Base-by-base conservation (phyloP, 2,329 filamentous ascomycete species). In the Acrocalymma vagum region DNA sequence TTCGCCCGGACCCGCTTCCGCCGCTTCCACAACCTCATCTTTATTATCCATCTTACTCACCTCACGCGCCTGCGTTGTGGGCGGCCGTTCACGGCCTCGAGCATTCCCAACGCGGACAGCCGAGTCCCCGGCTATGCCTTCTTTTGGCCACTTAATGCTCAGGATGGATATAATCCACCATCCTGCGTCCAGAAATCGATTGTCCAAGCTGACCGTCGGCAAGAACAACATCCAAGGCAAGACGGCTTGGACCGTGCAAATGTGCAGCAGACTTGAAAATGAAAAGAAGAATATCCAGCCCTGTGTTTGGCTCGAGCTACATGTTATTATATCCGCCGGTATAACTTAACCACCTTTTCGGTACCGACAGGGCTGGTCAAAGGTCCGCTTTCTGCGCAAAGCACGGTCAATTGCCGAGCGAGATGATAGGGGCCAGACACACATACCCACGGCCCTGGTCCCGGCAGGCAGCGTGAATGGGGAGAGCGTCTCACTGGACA, bases 301-400 rank as follows among this genome's bases (percentile, higher is more conserved):
- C 27, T 15, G 31, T 37, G 23, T 37, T 29, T 40, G 23, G 45
- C 39, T 27, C 17, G 31, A 21, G 30, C 14, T 38, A 35, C 42
- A 38, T 42, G 35, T 34, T 32, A 38, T 27, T 11, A 18, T 45
- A 42, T 47, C 42, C 29, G 22, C 29, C 16, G 29, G 43, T 45
- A 43, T 53, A 49, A 11, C 26, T 31, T 20, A 45, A 46, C 58
- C 60, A 46, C 34, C 47, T 37, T 38, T 41, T 38, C 45, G 52
- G 51, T 42, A 38, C 25, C 29, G 22, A 30, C 37, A 29, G 22
- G 17, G 37, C 9, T 29, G 38, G 24, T 28, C 41, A 29, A 45
- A 42, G 38, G 27, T 42, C 48, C 38, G 35, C 35, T 24, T 26
- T 36, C 37, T 43, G 39, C 37, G 15, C 40, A 29, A 26, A 42